These are phyloP conservation scores for Aegilops speltoides DNA, from an alignment of 176 grass and related monocot genomes.

Conservation along the genomic window DNA sequence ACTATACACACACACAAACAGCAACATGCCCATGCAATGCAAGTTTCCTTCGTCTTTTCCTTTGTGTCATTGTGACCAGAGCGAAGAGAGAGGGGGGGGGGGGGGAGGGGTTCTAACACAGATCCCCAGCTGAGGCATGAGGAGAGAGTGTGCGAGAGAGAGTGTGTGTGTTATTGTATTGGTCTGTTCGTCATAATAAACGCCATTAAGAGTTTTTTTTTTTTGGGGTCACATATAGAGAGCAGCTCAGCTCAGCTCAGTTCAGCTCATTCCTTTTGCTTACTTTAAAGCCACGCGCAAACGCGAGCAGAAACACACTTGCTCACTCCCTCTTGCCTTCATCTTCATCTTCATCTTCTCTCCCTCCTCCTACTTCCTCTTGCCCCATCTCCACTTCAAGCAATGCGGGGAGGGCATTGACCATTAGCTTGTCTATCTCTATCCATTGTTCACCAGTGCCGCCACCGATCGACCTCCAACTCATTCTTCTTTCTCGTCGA, in stretches of 20 bases:
- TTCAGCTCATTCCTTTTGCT: conserved; percentile 85
- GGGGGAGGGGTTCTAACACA: conserved; percentile 61
- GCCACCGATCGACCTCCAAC: background rate
- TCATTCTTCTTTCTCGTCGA: background rate
- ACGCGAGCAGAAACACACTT: conserved; percentile 11
- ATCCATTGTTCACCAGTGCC: background rate
- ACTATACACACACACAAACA: conserved; percentile 1
- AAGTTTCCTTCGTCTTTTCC: conserved; percentile 25
- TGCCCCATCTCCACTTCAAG: background rate
- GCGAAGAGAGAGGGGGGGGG: too few species aligned
- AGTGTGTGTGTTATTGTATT: conserved; percentile 39
- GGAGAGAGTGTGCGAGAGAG: conserved; percentile 1
- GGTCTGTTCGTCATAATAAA: too few species aligned
- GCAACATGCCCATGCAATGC: conserved; percentile 23
- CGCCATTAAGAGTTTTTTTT: background rate
- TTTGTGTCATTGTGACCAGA: conserved; percentile 8
- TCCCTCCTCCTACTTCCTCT: conserved; percentile 1
- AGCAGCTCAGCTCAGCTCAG: conserved; percentile 16
- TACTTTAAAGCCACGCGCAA: conserved; percentile 70
- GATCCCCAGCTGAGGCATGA: conserved; percentile 59
- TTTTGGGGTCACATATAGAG: conserved; percentile 21
- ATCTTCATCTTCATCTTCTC: background rate
- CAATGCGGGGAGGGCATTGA: conserved; percentile 45
- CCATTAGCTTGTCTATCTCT: conserved; percentile 33
- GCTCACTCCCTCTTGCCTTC: conserved; percentile 8